Evolutionary conservation across 805 yeast species (phyloP), one percentile per base, ranked within the genome.

Genomic region (Starmerella roubikii): DNA sequence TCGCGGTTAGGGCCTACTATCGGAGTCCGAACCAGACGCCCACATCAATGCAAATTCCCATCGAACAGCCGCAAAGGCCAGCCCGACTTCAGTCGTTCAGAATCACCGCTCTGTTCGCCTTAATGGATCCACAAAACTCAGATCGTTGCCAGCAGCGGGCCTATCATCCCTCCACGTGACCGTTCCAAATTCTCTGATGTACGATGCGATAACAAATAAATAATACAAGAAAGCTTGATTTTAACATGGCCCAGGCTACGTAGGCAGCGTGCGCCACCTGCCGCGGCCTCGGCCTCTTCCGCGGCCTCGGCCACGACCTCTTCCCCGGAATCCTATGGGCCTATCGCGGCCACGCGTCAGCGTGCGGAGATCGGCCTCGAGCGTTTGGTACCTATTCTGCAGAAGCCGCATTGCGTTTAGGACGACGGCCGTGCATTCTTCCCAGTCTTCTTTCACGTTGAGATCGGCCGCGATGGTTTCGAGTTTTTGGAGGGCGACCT

Each of bases 241-340:
- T 22, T n/a, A n/a, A n/a, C n/a, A n/a, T n/a, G n/a, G n/a, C n/a
- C n/a, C n/a, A n/a, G n/a, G n/a, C 15, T 15, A 24, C 13, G 12
- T 15, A 4, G 35, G 34, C 24, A 32, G 5, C 4, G 34, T 34
- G 19, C 28, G 36, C 46, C 44, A 35, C 11, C 49, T 39, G 22
- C 46, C 46, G 2, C 52, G 38, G 19, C 52, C 52, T 4, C 52
- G 30, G 19, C 52, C 52, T 10, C 50, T 17, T 23, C 52, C 52
- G 1, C 51, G 36, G 5, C 49, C 51, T 8, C 46, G 32, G 11
- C 49, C 47, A 3, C 50, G 26, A 7, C 50, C 49, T 1, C 48
- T 28, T 13, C 39, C 41, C 1, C 45, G 22, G 15, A 19, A 27
- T 13, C 23, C 34, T 9, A 16, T 32, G 26, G 22, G 27, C 18